These are phyloP conservation scores for Colletotrichum plurivorum DNA, from an alignment of 2,329 filamentous ascomycete species.

Conservation along the genomic window DNA sequence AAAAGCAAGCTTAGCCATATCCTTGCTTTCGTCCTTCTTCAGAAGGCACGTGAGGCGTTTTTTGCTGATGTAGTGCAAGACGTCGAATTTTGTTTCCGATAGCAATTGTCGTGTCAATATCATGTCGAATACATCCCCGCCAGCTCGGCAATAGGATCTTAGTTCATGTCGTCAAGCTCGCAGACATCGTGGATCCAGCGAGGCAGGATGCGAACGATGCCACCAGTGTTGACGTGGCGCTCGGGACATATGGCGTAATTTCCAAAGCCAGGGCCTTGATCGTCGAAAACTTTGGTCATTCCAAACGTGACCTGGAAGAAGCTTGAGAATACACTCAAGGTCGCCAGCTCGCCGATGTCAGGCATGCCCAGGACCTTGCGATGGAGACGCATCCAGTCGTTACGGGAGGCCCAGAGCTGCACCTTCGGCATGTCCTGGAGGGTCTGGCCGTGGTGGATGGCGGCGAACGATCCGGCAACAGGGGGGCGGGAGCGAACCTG, in stretches of 20 bases:
- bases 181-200: constrained; percentile 4
- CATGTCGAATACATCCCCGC: too few relatives aligned
- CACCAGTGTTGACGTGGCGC: not conserved
- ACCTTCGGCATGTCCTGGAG: not conserved
- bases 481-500: not conserved
- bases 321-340: not conserved
- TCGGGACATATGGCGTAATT: not conserved
- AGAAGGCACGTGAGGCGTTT: not conserved
- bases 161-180: constrained; percentile 1
- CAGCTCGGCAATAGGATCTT: not conserved
- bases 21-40: not conserved
- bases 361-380: not conserved
- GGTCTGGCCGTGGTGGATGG: not conserved
- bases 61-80: not conserved
- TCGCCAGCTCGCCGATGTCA: not conserved
- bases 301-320: not conserved
- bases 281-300: not conserved
- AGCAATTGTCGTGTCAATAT: too few relatives aligned
- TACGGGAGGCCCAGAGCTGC: not conserved
- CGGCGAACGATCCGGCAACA: not conserved
- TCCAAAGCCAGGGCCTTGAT: too few relatives aligned
- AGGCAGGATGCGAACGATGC: not conserved
- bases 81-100: not conserved
- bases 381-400: not conserved
- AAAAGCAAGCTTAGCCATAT: not conserved